phyloP scores from a whole-genome alignment of 306 rosid species.

The Heteromeles arbutifolia region DNA sequence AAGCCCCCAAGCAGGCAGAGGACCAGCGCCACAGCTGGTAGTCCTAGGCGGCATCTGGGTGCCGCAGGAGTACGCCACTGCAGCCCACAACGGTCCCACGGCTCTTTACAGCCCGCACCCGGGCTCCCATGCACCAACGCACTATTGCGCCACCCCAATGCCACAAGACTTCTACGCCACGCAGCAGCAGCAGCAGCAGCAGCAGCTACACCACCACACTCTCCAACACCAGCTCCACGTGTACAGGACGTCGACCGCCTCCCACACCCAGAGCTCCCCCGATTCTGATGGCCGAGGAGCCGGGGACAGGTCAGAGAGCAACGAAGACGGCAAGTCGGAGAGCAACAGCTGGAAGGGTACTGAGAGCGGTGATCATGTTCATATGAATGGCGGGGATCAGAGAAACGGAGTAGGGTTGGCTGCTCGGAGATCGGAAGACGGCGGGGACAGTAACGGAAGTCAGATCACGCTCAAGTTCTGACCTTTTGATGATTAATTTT shows the following conservation, averaged over 20 bases:
- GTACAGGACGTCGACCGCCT: slow-evolving; percentile 41
- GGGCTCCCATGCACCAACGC: slow-evolving; percentile 56
- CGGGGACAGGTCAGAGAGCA: slow-evolving; percentile 77
- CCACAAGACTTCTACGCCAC: slow-evolving; percentile 66
- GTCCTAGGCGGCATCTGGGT: slow-evolving; percentile 97
- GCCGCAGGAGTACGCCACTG: slow-evolving; percentile 75
- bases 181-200: slow-evolving; percentile 39
- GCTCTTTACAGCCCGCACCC: slow-evolving; percentile 71
- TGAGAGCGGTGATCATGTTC: slow-evolving; percentile 52
- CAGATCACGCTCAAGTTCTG: slow-evolving; percentile 82
- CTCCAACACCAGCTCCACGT: slow-evolving; percentile 67
- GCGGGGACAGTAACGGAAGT: slow-evolving; percentile 70
- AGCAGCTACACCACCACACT: slow-evolving; percentile 45
- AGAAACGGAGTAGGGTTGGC: slow-evolving; percentile 48
- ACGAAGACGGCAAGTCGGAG: slow-evolving; percentile 88
- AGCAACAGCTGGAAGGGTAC: slow-evolving; percentile 89
- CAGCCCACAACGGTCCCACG: slow-evolving; percentile 47
- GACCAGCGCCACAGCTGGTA: slow-evolving; percentile 67
- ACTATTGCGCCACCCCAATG: slow-evolving; percentile 56
- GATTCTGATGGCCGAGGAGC: slow-evolving; percentile 38
- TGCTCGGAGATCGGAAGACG: slow-evolving; percentile 35
- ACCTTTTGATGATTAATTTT: not conserved
- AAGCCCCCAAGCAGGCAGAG: slow-evolving; percentile 65
- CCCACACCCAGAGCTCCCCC: slow-evolving; percentile 54
- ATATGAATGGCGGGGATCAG: slow-evolving; percentile 45